A percentile compares a stretch with the other conserved stretches of the same genome.
These are phyloP conservation scores for Pythium rishiriense DNA, from an alignment of 352 stramenopile species.

Conservation along the genomic window DNA sequence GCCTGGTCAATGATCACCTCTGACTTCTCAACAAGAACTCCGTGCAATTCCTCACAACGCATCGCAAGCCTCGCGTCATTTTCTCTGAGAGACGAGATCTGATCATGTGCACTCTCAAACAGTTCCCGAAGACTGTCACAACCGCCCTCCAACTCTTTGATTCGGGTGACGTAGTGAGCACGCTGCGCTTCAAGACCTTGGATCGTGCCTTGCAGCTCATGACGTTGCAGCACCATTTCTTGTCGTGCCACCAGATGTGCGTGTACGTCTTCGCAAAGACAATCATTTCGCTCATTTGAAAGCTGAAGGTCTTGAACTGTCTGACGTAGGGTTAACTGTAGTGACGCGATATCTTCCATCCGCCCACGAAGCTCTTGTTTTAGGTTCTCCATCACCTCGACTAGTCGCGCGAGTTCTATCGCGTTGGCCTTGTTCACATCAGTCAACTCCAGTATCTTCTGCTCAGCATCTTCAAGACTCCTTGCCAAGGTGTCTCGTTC, in stretches of 20 bases:
- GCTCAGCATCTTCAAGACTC: not conserved
- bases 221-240: not conserved
- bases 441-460: conserved; percentile 1
- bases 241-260: conserved; percentile 5
- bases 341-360: not conserved
- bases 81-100: conserved; percentile 2
- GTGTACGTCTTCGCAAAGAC: conserved; percentile 20
- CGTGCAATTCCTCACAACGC: conserved; percentile 11
- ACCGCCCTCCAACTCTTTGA: not conserved
- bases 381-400: conserved; percentile 3
- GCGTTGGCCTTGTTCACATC: not conserved
- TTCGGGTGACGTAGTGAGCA: not conserved
- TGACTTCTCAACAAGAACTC: not conserved
- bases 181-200: not conserved
- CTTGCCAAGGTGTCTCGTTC: conserved; percentile 8
- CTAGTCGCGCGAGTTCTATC: not conserved
- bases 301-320: conserved; percentile 12
- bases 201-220: conserved; percentile 3
- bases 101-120: not conserved
- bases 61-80: conserved; percentile 1
- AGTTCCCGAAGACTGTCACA: not conserved
- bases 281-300: conserved; percentile 8
- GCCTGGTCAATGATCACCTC: conserved; percentile 2
- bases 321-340: conserved; percentile 9
- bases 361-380: not conserved